Evolutionary conservation across 371 early-diverging fungal species (phyloP), one percentile per base, ranked within the genome.

Genomic region (Lichtheimia ornata): DNA sequence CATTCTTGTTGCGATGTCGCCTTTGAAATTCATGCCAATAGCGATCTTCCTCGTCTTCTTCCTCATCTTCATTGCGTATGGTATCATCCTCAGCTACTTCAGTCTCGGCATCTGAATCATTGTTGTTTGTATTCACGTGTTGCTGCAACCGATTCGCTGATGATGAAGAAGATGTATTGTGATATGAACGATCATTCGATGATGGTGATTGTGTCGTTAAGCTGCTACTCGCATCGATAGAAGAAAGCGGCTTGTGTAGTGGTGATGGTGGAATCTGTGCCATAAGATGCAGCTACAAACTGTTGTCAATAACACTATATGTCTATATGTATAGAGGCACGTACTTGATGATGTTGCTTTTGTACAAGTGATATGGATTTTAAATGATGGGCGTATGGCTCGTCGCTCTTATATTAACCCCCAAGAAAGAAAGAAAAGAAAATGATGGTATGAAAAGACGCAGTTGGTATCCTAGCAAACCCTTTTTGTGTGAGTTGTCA

Each of bases 81-180:
- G 22, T 63, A 47, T 59, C 61, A n/a, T 65, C 61, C 5, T 56
- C 59, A 35, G 18, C 50, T 17, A 50, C 30, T 53, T 65, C 61
- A 6, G 61, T 65, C 15, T 57, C 57, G 41, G 58, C 54, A 20
- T 63, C 67, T 28, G 62, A 55, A 20, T 61, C 66, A 50, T 30
- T 28, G 13, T 20, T 58, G 27, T n/a, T 58, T 35, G 25, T 11
- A 35, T 35, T 35, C 35, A 35, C 35, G 24, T 22, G 51, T 50
- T 50, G 51, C 5, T 35, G 35, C 35, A 35, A 35, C 35, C 9
- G 35, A 35, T 35, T 93, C 94, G 41, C 85, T 79, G 50, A 92
- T 77, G 55, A 88, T 60, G 18, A 91, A 83, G 64, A 95, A 80
- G 11, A 93, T 70, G 59, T 89, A 89, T 4, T 35, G 35, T 35